Percentiles rank a stretch among this genome's conserved stretches.
Evolutionary conservation across 306 rosid species (phyloP).

Genomic region (Fragaria nilgerrensis): DNA sequence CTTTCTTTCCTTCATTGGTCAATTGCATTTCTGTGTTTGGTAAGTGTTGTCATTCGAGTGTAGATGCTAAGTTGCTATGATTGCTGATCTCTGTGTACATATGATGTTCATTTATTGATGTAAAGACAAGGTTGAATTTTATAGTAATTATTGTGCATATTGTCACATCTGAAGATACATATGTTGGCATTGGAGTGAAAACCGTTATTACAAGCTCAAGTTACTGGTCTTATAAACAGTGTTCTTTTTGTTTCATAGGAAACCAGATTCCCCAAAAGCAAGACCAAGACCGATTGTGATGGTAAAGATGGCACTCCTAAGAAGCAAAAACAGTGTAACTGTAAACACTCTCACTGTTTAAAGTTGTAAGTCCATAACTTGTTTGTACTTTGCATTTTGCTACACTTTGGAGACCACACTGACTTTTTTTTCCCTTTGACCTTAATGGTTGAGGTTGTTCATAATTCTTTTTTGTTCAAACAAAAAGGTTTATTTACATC

Average conservation of each 20-base stretch:
- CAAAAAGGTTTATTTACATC: background rate
- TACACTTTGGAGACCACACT: background rate
- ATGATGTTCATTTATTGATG: conserved; percentile 19
- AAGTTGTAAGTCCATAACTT: conserved; percentile 72
- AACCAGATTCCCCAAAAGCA: conserved; percentile 88
- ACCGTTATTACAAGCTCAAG: conserved; percentile 21
- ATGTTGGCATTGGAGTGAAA: conserved; percentile 18
- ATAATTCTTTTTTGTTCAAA: background rate
- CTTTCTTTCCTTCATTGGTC: conserved; percentile 16
- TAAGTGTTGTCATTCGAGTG: conserved; percentile 6
- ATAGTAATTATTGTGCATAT: conserved; percentile 6
- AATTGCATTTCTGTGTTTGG: background rate
- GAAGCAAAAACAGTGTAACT: conserved; percentile 97
- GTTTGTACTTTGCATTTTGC: conserved; percentile 12
- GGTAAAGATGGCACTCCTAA: conserved; percentile 82
- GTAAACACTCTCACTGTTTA: conserved; percentile 92
- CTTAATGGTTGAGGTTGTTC: background rate
- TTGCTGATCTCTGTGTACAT: conserved; percentile 16
- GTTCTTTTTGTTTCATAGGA: conserved; percentile 47
- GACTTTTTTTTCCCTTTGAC: background rate
- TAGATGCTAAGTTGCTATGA: background rate
- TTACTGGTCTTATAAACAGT: conserved; percentile 22
- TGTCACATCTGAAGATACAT: conserved; percentile 10
- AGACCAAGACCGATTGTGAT: conserved; percentile 69
- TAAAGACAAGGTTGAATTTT: conserved; percentile 16